Evolutionary conservation across 2,329 filamentous ascomycete species (phyloP), one percentile per base, ranked within the genome.

Genomic region (Stagonosporopsis vannaccii): DNA sequence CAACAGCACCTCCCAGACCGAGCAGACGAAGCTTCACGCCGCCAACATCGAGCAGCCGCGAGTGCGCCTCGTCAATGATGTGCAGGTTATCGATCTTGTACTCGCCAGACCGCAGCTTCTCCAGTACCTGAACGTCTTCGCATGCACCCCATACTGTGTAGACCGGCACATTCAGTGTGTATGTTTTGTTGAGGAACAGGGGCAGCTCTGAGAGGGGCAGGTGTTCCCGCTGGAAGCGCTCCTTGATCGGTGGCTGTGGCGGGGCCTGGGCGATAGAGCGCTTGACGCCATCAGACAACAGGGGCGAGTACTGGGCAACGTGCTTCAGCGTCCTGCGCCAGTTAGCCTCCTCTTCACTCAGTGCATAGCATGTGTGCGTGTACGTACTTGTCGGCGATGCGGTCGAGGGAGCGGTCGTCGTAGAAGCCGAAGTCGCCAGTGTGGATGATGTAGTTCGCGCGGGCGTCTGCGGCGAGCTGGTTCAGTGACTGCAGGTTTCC

Each of bases 361-460:
- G 15, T 22, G 39, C 33, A 26, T 37, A 35, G 19, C 28, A 26
- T 19, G 35, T 42, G 26, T 33, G 37, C 20, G 37, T 35, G 19
- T 33, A 81, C 88, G 82, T 80, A 96, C 92, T 99, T 99, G 79
- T 99, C 95, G 36, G 95, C 95, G 81, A 99, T 98, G 72, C 95
- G 90, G 72, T 98, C 94, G 66, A 99, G 82, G 32, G 95, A 99
- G 51, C 89, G 91, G 70, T 96, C 90, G 78, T 99, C 95, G 81
- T 99, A 99, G 81, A 99, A 99, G 61, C 95, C 95, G 76, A 99
- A 99, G 78, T 99, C 95, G 77, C 95, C 95, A 19, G 95, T 99
- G 79, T 99, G 95, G 72, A 99, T 92, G 78, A 99, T 97, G 81
- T 97, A 92, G 80, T 97, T 92, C 70, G 95, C 95, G 75, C 90